A percentile compares a stretch with the other conserved stretches of the same genome.
Evolutionary conservation across 2,329 filamentous ascomycete species (phyloP).

Genomic region (Tolypocladium endophyticum): DNA sequence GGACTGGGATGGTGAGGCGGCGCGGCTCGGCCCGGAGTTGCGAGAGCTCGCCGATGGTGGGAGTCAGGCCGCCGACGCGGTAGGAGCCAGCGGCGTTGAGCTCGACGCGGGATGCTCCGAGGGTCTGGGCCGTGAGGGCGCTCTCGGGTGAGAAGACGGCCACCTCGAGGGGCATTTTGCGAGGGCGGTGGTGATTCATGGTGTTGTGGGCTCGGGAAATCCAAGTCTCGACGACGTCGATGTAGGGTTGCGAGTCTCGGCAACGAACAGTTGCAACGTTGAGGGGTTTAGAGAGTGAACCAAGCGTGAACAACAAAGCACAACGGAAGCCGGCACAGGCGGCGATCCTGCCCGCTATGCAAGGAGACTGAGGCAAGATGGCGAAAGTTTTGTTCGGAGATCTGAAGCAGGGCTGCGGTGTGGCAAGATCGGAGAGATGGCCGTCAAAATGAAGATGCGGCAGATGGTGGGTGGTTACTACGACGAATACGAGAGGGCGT

Average conservation of each 20-base stretch:
- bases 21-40: slow-evolving; percentile 11
- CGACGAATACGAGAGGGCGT: not conserved
- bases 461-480: not conserved
- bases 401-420: not conserved
- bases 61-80: slow-evolving; percentile 38
- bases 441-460: not conserved
- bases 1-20: slow-evolving; percentile 27
- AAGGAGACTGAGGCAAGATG: not conserved
- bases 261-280: not conserved
- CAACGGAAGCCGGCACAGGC: not conserved
- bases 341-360: not conserved
- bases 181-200: not conserved
- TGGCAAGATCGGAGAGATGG: not conserved
- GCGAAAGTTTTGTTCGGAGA: not conserved
- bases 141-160: slow-evolving; percentile 39
- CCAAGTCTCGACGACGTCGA: not conserved
- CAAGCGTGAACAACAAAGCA: not conserved
- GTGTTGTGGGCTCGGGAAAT: not conserved
- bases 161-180: slow-evolving; percentile 33
- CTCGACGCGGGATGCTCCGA: slow-evolving; percentile 41
- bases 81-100: slow-evolving; percentile 44
- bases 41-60: slow-evolving; percentile 27
- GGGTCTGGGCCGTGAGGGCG: slow-evolving; percentile 25
- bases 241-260: not conserved
- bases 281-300: not conserved